Base-by-base conservation (phyloP, 768 basidiomycete species). In the Amanita pallidorosea region DNA sequence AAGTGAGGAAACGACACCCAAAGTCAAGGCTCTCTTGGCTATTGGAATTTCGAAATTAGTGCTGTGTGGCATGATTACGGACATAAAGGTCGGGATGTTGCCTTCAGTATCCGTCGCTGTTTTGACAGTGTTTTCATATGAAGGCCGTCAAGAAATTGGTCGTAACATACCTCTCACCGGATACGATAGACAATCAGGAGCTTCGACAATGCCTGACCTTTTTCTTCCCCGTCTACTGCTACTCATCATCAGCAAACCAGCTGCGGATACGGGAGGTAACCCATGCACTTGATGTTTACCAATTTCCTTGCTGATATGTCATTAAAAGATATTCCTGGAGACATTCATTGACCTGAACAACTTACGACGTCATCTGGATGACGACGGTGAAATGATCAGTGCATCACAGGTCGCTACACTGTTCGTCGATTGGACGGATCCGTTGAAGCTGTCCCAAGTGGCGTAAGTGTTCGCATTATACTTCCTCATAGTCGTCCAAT, bases 151-250 rank as follows among this genome's bases (percentile, higher is more conserved):
- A 65, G 25, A 69, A 66, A 52, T 63, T 77, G 9, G 63, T 73
- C 2, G 52, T 76, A 17, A 74, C 83, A 17, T 99, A 93, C 63
- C 77, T 97, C 50, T 89, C 90, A 0, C 89, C 92, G 1, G 80
- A 85, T 41, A 96, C 94, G 0, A 75, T 71, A 8, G 77, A 83
- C 22, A 97, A 96, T 60, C 83, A 87, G 56, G 80, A 88, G 55
- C 72, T 97, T 15, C 76, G 91, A 40, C 95, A 98, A 65, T 97
- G 92, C 60, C 71, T 99, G 12, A 83, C 90, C 5, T 97, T 96
- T 64, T 97, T 98, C 74, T 87, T 99, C 70, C 91, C 92, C 0
- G 83, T 92, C 0, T 97, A 89, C 62, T 89, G 90, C 61, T 96
- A 88, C 64, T 90, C 93, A 0, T 84, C 88, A 0, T 65, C 81